These are phyloP conservation scores for Talaromyces sp. DNA, from an alignment of 2,329 filamentous ascomycete genomes.

Conservation along the genomic window DNA sequence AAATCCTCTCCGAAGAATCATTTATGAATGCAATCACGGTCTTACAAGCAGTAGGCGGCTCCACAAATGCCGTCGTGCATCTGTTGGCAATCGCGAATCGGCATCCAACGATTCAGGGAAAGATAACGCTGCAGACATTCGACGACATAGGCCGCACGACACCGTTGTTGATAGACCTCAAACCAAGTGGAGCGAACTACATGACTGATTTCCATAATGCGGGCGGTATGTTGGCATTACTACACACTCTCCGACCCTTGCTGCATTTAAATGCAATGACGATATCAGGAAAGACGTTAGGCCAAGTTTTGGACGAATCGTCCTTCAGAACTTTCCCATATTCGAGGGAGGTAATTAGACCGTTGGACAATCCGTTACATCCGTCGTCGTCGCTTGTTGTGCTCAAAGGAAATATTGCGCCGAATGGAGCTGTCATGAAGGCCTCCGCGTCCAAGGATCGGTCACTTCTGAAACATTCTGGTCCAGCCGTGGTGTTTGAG, in stretches of 20 bases:
- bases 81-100: constrained; percentile 53
- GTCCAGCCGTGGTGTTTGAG: constrained; percentile 48
- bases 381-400: constrained; percentile 46
- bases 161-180: constrained; percentile 50
- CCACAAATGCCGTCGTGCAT: constrained; percentile 55
- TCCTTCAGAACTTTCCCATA: constrained; percentile 43
- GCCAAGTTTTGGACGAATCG: constrained; percentile 43
- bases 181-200: constrained; percentile 53
- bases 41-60: constrained; percentile 55
- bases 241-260: constrained; percentile 46
- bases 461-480: constrained; percentile 43
- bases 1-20: constrained; percentile 45
- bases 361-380: constrained; percentile 45
- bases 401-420: constrained; percentile 48
- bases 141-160: constrained; percentile 48
- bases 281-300: constrained; percentile 47
- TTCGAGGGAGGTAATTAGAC: constrained; percentile 43
- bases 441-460: constrained; percentile 50
- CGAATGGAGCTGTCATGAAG: constrained; percentile 49
- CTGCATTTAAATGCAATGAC: constrained; percentile 47
- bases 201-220: constrained; percentile 56
- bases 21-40: constrained; percentile 53
- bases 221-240: constrained; percentile 49
- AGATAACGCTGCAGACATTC: constrained; percentile 45
- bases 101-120: constrained; percentile 46